Evolutionary conservation across 805 yeast species (phyloP), one percentile per base, ranked within the genome.

Genomic region (Schwanniomyces pseudopolymorphus): DNA sequence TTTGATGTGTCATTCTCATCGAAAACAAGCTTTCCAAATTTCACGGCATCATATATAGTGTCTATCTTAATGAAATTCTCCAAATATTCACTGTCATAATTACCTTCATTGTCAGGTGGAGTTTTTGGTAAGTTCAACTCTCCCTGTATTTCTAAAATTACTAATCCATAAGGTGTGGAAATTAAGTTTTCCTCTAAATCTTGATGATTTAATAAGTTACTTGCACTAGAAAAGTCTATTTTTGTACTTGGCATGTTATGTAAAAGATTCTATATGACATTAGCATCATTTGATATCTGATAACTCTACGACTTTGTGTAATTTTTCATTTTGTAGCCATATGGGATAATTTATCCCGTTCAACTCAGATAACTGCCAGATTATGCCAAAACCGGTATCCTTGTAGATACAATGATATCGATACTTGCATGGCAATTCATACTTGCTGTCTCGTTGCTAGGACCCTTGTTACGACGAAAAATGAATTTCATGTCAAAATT

Each of bases 71-170:
- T 63, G 47, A 73, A 76, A 44, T 67, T 63, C 8, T 49, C 50
- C 24, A 59, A 60, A 46, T 70, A 75, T 31, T 63, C 70, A 17
- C 47, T 33, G 14, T 46, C 41, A 9, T 38, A 40, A 13, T 63
- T 60, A 38, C 68, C 54, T 17, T 66, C 57, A 5, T 58, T 57
- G 1, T 50, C 53, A 0, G 84, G 83, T 3, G 54, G 58, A 8
- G 44, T 40, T 5, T 46, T 44, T 2, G 77, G 77, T 3, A 83
- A 58, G 46, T 80, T 79, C 33, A 86, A 61, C 28, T 83, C 88
- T 8, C 94, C 94, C 58, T 86, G 94, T 16, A 86, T 85, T 59
- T 86, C 94, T 16, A 86, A 49, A 14, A 86, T 55, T 2, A 79
- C 73, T 37, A 81, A 73, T 0, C 92, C 94, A 37, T 68, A 63